Percentiles rank a stretch among this genome's conserved stretches.
phyloP scores from a whole-genome alignment of 1,284 basidiomycete genomes.

The Ceratobasidium sp. region DNA sequence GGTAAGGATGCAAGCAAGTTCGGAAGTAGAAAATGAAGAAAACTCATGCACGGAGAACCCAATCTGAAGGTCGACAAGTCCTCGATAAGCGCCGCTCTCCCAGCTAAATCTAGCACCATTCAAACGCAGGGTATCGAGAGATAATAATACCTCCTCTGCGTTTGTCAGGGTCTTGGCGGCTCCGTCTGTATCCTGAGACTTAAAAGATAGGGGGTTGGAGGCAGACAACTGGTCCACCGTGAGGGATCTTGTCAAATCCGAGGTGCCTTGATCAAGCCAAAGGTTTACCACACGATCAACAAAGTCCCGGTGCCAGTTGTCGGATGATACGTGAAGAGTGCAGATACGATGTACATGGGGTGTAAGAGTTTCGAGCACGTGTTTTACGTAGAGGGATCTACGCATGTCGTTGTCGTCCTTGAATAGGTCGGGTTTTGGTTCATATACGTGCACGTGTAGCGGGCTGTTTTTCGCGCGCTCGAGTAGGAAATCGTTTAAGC shows the following conservation, averaged over 20 bases:
- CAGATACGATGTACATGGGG: neutral
- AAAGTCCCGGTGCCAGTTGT: neutral
- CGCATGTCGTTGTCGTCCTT: too few relatives aligned
- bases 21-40: neutral
- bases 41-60: neutral
- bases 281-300: neutral
- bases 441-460: neutral
- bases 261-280: neutral
- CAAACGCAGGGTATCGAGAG: too few relatives aligned
- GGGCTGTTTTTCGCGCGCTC: neutral
- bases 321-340: neutral
- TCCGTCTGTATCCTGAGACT: neutral
- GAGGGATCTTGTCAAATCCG: neutral
- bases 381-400: neutral
- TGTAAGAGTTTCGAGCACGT: neutral
- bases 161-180: too few relatives aligned
- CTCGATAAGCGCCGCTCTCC: too few relatives aligned
- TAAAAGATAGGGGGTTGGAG: neutral
- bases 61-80: constrained; percentile 1
- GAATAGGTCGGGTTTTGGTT: neutral
- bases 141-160: neutral
- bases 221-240: neutral
- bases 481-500: neutral
- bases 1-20: neutral
- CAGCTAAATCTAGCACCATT: neutral